Evolutionary conservation across 2,329 filamentous ascomycete species (phyloP), one percentile per base, ranked within the genome.

Genomic region (Exserohilum turcica): DNA sequence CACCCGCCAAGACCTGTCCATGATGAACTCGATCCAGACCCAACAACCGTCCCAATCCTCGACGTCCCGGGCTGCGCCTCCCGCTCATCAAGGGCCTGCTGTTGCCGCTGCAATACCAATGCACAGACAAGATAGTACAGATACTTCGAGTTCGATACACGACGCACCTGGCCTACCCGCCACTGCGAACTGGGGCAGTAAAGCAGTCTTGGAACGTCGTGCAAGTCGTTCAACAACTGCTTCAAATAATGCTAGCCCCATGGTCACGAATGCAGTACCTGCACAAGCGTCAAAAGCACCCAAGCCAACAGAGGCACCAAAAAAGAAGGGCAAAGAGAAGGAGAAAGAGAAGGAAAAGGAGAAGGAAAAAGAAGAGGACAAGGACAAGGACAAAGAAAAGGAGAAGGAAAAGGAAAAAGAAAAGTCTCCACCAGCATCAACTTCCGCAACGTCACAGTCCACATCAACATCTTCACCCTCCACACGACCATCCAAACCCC

Each of bases 131-230:
- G 80, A 83, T n/a, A 92, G 89, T 74, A 92, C 90, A 69, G 90
- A 95, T 54, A 87, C 84, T 8, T 86, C 88, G 45, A 78, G 77
- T 60, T 77, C 80, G 7, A 76, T 77, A 16, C 60, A 63, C 9
- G 93, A 97, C 67, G 87, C 88, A 3, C 92, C 94, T 33, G 94
- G 92, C n/a, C 79, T 99, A 36, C 95, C 94, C 2, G 91, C 92
- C 1, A 92, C 92, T 3, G 94, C 93, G 4, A 97, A 88, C 69
- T 99, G 94, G 94, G 94, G 93, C 16, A 87, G 84, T 59, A 86
- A 78, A 79, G 86, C 71, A 84, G 87, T 82, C 60, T 82, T 81
- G 53, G 91, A 84, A 75, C 86, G 86, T 66, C 85, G 84, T 63
- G 90, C 85, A 55, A 96, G 92, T 66, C 85, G 92, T 62, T 88